Evolutionary conservation across 2,329 filamentous ascomycete species (phyloP).

Genomic region (Colletotrichum sp.): DNA sequence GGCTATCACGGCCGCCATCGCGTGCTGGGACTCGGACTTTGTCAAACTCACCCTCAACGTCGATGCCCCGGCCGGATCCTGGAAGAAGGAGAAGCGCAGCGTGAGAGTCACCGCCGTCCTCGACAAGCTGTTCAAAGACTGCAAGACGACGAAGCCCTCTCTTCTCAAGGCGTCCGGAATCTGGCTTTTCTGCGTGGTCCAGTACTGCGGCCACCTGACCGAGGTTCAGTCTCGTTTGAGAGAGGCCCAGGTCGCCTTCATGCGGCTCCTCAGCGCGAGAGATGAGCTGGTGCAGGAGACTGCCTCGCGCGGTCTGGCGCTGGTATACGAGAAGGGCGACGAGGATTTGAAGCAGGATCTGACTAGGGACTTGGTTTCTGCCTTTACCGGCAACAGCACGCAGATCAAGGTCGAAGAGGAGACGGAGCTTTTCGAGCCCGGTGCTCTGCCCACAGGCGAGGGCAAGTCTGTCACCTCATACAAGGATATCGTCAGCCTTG

Average conservation of each 20-base stretch:
- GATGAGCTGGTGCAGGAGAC: conserved; percentile 97
- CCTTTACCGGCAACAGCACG: conserved; percentile 80
- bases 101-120: conserved; percentile 50
- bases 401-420: conserved; percentile 86
- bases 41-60: conserved; percentile 80
- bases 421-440: conserved; percentile 92
- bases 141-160: conserved; percentile 84
- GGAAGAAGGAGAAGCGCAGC: conserved; percentile 28
- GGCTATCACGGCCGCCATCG: conserved; percentile 78
- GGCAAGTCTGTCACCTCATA: conserved; percentile 92
- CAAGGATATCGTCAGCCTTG: conserved; percentile 94
- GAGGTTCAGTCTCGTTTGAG: conserved; percentile 77
- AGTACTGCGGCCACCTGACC: conserved; percentile 82
- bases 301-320: conserved; percentile 85
- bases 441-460: conserved; percentile 87
- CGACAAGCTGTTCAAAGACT: conserved; percentile 77
- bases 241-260: conserved; percentile 85
- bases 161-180: conserved; percentile 92
- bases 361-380: conserved; percentile 84
- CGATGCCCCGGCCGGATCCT: conserved; percentile 55
- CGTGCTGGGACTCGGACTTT: conserved; percentile 83
- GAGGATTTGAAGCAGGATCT: conserved; percentile 79
- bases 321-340: conserved; percentile 94
- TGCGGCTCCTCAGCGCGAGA: conserved; percentile 82
- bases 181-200: conserved; percentile 90